Evolutionary conservation across 2,329 filamentous ascomycete species (phyloP).

Genomic region (Sphaerulina populicola): DNA sequence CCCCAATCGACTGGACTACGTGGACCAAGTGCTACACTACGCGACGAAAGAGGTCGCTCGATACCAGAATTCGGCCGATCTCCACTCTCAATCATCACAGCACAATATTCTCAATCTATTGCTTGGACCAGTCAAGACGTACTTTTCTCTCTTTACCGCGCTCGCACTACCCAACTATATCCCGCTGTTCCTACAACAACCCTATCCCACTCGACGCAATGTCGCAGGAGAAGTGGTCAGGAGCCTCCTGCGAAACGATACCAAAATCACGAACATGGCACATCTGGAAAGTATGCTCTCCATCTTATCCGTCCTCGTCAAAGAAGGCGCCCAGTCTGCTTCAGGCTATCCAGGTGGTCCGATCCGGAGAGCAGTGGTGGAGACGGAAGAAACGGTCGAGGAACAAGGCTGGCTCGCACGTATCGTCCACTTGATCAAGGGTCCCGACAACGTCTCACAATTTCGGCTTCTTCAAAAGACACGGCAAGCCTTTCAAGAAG

Average conservation of each 20-base stretch:
- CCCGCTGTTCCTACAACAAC: conserved; percentile 80
- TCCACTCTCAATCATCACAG: conserved; percentile 81
- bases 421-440: conserved; percentile 78
- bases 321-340: conserved; percentile 76
- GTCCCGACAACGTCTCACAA: conserved; percentile 81
- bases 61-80: conserved; percentile 86
- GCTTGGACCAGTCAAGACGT: conserved; percentile 81
- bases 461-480: conserved; percentile 80
- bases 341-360: conserved; percentile 74
- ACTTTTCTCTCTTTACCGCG: conserved; percentile 92
- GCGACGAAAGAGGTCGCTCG: conserved; percentile 79
- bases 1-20: conserved; percentile 82
- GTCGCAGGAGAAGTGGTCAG: conserved; percentile 83
- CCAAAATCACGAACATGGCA: conserved; percentile 64
- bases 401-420: conserved; percentile 96
- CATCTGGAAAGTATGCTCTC: conserved; percentile 85
- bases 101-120: conserved; percentile 81
- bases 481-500: conserved; percentile 77
- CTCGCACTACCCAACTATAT: conserved; percentile 86
- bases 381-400: conserved; percentile 96
- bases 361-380: conserved; percentile 61
- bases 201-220: conserved; percentile 81
- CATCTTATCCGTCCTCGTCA: conserved; percentile 82
- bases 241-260: conserved; percentile 74
- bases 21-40: conserved; percentile 87